Evolutionary conservation across 495 filamentous ascomycete genomes (phyloP).

Genomic region (Penicillium bialowiezense): DNA sequence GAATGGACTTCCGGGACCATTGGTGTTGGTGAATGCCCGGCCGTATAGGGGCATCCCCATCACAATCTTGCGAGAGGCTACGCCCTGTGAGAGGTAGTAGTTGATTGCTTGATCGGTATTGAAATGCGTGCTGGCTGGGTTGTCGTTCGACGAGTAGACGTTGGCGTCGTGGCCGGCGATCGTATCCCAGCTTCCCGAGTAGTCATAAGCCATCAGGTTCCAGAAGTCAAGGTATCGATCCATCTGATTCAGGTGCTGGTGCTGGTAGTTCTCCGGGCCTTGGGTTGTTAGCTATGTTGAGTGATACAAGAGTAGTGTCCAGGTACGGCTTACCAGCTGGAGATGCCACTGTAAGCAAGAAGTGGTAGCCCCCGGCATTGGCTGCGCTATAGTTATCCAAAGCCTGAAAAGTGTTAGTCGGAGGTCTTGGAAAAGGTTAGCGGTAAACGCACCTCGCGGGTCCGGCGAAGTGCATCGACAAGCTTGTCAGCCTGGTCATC

Average conservation of each 20-base stretch:
- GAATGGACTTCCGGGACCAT: slow-evolving; percentile 66
- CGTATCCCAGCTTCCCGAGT: slow-evolving; percentile 67
- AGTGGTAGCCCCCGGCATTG: slow-evolving; percentile 47
- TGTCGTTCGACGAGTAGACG: slow-evolving; percentile 52
- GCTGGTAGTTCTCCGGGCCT: slow-evolving; percentile 59
- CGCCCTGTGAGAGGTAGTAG: slow-evolving; percentile 61
- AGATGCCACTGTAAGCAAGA: slow-evolving; percentile 67
- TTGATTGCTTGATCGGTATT: slow-evolving; percentile 60
- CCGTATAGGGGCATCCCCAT: slow-evolving; percentile 88
- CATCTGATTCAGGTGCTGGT: slow-evolving; percentile 60
- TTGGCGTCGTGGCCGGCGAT: slow-evolving; percentile 74
- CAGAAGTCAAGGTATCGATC: slow-evolving; percentile 62
- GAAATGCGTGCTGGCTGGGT: slow-evolving; percentile 63
- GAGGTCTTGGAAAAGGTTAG: background rate
- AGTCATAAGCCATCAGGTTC: slow-evolving; percentile 82
- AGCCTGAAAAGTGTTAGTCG: slow-evolving; percentile 25
- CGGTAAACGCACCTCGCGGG: slow-evolving; percentile 36
- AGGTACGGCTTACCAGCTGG: slow-evolving; percentile 44
- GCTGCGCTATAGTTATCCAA: slow-evolving; percentile 60
- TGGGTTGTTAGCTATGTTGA: slow-evolving; percentile 19
- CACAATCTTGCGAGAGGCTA: slow-evolving; percentile 66
- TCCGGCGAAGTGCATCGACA: slow-evolving; percentile 58
- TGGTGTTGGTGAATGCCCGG: slow-evolving; percentile 69
- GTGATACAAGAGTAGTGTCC: background rate
- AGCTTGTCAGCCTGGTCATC: slow-evolving; percentile 56